A percentile compares a stretch with the other conserved stretches of the same genome.
These are phyloP conservation scores for Parasarocladium wereldwijsianum DNA, from an alignment of 2,329 filamentous ascomycete genomes.

Conservation along the genomic window DNA sequence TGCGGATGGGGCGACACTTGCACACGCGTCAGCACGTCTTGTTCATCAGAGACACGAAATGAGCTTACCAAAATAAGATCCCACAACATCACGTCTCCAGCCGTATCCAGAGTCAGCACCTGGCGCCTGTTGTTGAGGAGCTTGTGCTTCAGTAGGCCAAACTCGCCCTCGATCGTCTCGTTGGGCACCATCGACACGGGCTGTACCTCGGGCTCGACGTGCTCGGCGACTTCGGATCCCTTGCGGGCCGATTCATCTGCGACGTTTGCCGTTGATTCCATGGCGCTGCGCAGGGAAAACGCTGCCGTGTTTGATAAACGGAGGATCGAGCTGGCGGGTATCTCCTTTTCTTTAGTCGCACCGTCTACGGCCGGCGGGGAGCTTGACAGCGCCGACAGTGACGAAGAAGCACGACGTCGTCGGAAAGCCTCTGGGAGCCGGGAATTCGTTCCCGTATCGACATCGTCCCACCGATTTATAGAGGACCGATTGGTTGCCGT, in stretches of 20 bases:
- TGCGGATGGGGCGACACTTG: conserved; percentile 72
- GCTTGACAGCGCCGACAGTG: conserved; percentile 21
- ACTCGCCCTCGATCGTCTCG: conserved; percentile 85
- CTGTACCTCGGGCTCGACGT: conserved; percentile 23
- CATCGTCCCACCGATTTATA: conserved; percentile 80
- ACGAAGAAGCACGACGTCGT: conserved; percentile 31
- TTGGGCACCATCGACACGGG: conserved; percentile 56
- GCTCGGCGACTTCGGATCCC: conserved; percentile 10
- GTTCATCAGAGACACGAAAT: not conserved
- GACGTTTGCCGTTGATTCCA: conserved; percentile 38
- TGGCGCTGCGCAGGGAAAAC: conserved; percentile 45
- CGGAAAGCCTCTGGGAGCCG: conserved; percentile 43
- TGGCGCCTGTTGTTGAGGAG: conserved; percentile 81
- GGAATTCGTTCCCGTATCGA: conserved; percentile 63
- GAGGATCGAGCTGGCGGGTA: conserved; percentile 65
- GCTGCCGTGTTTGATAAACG: conserved; percentile 72
- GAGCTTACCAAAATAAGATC: conserved; percentile 67
- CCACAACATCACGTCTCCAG: conserved; percentile 89
- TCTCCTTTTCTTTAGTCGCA: conserved; percentile 31
- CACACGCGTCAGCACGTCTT: not conserved
- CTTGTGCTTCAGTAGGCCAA: conserved; percentile 85
- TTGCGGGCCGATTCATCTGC: not conserved
- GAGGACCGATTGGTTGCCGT: conserved; percentile 81
- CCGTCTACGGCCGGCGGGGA: conserved; percentile 9
- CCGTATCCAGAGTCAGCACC: conserved; percentile 84